These are phyloP conservation scores for Candida boleticola DNA, from an alignment of 805 yeast genomes.

Conservation along the genomic window DNA sequence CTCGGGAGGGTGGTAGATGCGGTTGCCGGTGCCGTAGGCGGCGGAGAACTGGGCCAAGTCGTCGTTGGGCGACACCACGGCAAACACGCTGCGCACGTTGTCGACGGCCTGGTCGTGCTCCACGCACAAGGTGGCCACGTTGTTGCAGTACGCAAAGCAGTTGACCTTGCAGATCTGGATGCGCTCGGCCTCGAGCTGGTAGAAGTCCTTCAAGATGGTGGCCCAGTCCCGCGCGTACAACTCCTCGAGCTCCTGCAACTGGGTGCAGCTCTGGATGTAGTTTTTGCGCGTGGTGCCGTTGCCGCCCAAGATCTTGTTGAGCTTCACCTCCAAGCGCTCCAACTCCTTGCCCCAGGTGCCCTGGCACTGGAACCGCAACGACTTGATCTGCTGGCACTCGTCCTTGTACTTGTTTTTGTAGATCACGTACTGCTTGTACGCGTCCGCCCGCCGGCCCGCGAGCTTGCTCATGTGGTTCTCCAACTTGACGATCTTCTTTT, in stretches of 20 bases:
- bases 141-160: constrained; percentile 76
- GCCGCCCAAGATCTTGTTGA: constrained; percentile 46
- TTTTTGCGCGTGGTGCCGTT: constrained; percentile 46
- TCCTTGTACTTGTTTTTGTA: constrained; percentile 50
- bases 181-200: constrained; percentile 69
- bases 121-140: constrained; percentile 72
- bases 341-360: constrained; percentile 64
- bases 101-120: constrained; percentile 78
- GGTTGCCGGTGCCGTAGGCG: constrained; percentile 62
- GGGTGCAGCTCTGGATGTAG: constrained; percentile 54
- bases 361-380: constrained; percentile 59
- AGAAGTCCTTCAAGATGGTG: constrained; percentile 56
- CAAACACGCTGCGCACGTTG: constrained; percentile 61
- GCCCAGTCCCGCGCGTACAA: constrained; percentile 75
- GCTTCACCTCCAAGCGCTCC: constrained; percentile 55
- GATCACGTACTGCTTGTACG: constrained; percentile 33
- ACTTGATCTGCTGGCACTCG: constrained; percentile 58
- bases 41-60: constrained; percentile 58
- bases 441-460: constrained; percentile 42
- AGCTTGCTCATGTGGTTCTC: constrained; percentile 58
- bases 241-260: constrained; percentile 55
- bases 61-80: constrained; percentile 58
- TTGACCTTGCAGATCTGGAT: constrained; percentile 67
- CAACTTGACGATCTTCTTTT: constrained; percentile 53
- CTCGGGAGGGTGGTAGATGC: constrained; percentile 55